Percentiles rank a stretch among this genome's conserved stretches.
Conservation (phyloP, 148 eudicot species). For the Diospyros kaki region DNA sequence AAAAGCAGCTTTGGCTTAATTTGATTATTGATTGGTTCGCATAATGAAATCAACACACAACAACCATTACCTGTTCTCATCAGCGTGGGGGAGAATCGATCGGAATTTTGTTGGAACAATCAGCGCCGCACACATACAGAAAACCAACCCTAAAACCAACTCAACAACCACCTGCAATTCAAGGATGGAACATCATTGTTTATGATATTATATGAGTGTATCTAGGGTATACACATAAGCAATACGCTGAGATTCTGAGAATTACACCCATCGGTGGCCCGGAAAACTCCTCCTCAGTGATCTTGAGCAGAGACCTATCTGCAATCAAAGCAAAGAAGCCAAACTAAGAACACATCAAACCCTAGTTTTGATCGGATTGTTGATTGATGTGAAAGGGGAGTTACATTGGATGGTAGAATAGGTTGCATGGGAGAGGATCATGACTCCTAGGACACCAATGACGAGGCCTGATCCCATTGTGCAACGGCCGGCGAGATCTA, state of each 20-base stretch:
- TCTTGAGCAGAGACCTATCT: slow-evolving; percentile 84
- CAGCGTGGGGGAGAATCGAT: slow-evolving; percentile 72
- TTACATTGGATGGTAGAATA: slow-evolving; percentile 79
- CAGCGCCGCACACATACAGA: slow-evolving; percentile 72
- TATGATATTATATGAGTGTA: neutral
- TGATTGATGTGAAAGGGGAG: slow-evolving; percentile 1
- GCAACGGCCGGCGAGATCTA: slow-evolving; percentile 16
- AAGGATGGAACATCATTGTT: slow-evolving; percentile 11
- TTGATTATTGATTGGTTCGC: neutral
- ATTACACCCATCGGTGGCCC: slow-evolving; percentile 70
- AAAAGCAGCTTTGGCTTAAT: neutral
- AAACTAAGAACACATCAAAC: neutral
- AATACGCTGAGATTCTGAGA: neutral
- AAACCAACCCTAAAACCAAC: slow-evolving; percentile 49
- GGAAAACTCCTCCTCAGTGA: slow-evolving; percentile 78
- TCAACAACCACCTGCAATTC: slow-evolving; percentile 16
- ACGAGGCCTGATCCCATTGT: slow-evolving; percentile 53
- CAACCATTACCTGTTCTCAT: slow-evolving; percentile 62
- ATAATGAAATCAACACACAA: slow-evolving; percentile 2
- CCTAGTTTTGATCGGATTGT: neutral
- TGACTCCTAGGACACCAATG: slow-evolving; percentile 61
- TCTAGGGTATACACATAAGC: slow-evolving; percentile 13
- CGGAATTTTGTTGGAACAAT: slow-evolving; percentile 72
- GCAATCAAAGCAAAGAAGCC: slow-evolving; percentile 17
- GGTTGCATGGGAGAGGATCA: slow-evolving; percentile 73